A percentile compares a stretch with the other conserved stretches of the same genome.
Evolutionary conservation across 2,329 filamentous ascomycete genomes (phyloP).

Genomic region (Graphilbum sp.): DNA sequence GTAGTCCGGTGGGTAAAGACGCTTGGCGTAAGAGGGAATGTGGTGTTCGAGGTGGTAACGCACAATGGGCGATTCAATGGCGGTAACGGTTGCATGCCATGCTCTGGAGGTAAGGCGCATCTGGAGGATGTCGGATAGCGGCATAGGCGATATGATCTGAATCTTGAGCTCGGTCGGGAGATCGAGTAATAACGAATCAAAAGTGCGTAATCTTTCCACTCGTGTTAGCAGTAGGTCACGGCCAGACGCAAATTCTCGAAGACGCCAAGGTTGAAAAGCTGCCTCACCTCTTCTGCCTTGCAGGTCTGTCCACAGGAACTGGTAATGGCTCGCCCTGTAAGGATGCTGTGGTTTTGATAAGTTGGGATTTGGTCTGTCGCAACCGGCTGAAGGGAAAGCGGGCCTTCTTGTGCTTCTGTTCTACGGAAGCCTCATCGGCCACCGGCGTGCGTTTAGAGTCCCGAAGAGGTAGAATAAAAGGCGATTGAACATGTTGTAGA

Average conservation of each 20-base stretch:
- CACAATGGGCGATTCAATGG: constrained; percentile 44
- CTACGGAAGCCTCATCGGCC: constrained; percentile 14
- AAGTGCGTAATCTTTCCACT: constrained; percentile 19
- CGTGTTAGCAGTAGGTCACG: background rate
- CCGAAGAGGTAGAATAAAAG: constrained; percentile 33
- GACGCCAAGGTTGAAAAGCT: background rate
- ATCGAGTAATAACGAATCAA: constrained; percentile 39
- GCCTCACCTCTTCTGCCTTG: constrained; percentile 17
- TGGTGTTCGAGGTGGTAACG: constrained; percentile 43
- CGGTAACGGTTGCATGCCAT: constrained; percentile 41
- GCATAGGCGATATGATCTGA: constrained; percentile 42
- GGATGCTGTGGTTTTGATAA: background rate
- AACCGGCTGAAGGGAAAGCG: constrained; percentile 8
- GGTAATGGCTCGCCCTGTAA: background rate
- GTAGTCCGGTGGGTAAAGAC: constrained; percentile 39
- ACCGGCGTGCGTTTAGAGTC: constrained; percentile 16
- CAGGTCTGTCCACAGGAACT: constrained; percentile 4
- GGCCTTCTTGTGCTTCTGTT: constrained; percentile 24
- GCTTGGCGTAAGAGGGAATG: constrained; percentile 42
- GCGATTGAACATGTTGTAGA: constrained; percentile 14
- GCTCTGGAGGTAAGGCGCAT: constrained; percentile 40
- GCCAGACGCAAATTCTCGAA: background rate
- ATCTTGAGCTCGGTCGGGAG: constrained; percentile 47
- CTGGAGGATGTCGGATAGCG: constrained; percentile 42
- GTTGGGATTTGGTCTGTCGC: constrained; percentile 8